These are phyloP conservation scores for Psilocybe tampanensis DNA, from an alignment of 768 basidiomycete genomes.

Conservation along the genomic window DNA sequence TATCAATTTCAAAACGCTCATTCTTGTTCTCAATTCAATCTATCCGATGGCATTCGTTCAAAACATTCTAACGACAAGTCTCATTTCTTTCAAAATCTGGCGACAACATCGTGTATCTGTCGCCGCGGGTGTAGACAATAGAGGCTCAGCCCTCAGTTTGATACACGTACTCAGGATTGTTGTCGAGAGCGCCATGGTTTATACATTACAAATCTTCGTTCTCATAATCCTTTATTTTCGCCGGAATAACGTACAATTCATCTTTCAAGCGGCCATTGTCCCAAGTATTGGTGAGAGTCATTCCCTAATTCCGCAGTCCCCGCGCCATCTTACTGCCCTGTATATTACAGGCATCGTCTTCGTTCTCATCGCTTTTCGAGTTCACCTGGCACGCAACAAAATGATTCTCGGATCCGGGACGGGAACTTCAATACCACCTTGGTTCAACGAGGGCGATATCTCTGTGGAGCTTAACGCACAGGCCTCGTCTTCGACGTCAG, in stretches of 20 bases:
- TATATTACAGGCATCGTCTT: constrained; percentile 19
- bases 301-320: background rate
- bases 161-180: constrained; percentile 20
- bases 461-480: constrained; percentile 8
- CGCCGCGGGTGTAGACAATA: constrained; percentile 19
- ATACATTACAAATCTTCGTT: constrained; percentile 23
- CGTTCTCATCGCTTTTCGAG: constrained; percentile 23
- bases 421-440: constrained; percentile 13
- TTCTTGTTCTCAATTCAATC: constrained; percentile 21
- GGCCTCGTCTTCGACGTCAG: constrained; percentile 3
- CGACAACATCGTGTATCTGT: constrained; percentile 25
- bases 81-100: constrained; percentile 30
- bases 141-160: constrained; percentile 11
- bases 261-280: constrained; percentile 23
- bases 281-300: constrained; percentile 24
- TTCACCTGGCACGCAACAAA: constrained; percentile 15
- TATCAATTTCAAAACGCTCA: constrained; percentile 4
- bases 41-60: constrained; percentile 29
- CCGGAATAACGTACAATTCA: constrained; percentile 16
- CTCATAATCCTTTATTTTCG: constrained; percentile 22
- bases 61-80: constrained; percentile 29
- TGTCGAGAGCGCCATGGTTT: constrained; percentile 27
- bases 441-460: constrained; percentile 13
- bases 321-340: background rate
- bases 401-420: constrained; percentile 8